phyloP scores from a whole-genome alignment of 2,329 filamentous ascomycete genomes.

The Pseudogymnoascus sp. region DNA sequence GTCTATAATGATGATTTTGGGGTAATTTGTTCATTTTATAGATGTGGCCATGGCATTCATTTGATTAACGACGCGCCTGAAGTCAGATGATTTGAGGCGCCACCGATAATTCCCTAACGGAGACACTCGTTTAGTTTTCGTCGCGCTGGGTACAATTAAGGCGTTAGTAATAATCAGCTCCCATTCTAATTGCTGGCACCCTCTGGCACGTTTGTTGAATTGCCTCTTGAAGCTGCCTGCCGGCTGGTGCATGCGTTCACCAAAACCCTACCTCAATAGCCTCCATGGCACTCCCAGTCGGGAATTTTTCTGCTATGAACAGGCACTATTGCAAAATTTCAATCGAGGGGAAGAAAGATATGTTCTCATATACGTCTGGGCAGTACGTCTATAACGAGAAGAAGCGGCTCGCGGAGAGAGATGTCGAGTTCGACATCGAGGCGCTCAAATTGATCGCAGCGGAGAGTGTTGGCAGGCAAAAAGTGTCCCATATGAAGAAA shows the following conservation, averaged over 20 bases:
- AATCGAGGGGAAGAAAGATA: neutral
- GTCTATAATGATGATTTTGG: no score
- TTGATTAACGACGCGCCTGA: neutral
- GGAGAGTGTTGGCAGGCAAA: slow-evolving; percentile 11
- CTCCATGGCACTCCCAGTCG: neutral
- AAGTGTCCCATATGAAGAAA: neutral
- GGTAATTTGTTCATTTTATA: neutral
- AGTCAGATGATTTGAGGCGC: neutral
- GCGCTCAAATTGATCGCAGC: slow-evolving; percentile 14
- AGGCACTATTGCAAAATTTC: neutral
- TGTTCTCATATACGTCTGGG: neutral
- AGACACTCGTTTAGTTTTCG: neutral
- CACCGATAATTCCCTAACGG: neutral
- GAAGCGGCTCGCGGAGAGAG: slow-evolving; percentile 11
- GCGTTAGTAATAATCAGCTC: neutral
- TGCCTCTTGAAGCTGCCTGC: no score
- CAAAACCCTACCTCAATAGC: neutral
- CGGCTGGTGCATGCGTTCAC: neutral
- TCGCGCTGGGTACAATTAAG: neutral
- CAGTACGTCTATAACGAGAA: slow-evolving; percentile 11
- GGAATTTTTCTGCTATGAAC: neutral
- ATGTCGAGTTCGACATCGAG: slow-evolving; percentile 11
- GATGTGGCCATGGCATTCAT: neutral
- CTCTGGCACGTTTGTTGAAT: neutral
- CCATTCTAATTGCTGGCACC: neutral